phyloP scores from a whole-genome alignment of 2,329 filamentous ascomycete species.

The Phoma sp. region DNA sequence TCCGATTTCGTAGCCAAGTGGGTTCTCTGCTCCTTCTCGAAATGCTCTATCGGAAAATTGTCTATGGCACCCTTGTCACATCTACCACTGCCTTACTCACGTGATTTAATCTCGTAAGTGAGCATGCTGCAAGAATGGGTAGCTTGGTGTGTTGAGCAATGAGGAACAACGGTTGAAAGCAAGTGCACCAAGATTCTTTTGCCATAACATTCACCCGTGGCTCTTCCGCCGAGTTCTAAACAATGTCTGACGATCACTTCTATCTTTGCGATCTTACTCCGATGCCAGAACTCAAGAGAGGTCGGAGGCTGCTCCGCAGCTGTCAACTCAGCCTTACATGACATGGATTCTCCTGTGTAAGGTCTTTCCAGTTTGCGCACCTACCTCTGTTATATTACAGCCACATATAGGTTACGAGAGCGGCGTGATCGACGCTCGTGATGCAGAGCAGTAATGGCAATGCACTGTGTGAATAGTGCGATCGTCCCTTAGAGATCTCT shows the following conservation, averaged over 20 bases:
- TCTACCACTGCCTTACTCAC: neutral
- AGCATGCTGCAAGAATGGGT: neutral
- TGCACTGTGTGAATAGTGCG: neutral
- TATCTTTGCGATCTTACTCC: neutral
- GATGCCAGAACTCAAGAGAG: neutral
- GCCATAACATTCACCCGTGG: neutral
- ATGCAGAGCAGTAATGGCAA: neutral
- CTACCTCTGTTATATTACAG: neutral
- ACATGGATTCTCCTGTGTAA: neutral
- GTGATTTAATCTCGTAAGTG: neutral
- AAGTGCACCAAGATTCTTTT: neutral
- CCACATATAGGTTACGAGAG: neutral
- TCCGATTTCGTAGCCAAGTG: neutral
- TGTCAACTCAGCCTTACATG: neutral
- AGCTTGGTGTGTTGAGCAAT: neutral
- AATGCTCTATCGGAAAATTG: neutral
- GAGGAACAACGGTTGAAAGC: neutral
- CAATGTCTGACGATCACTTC: neutral
- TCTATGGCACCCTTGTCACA: neutral
- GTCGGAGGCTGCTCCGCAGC: neutral
- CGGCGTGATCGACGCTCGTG: neutral
- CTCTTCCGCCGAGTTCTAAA: neutral
- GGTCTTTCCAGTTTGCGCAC: neutral
- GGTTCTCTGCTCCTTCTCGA: slow-evolving; percentile 16
- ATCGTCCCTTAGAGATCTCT: neutral